phyloP scores from a whole-genome alignment of 192 early-diverging fungal genomes.

The Coemansia sp. region DNA sequence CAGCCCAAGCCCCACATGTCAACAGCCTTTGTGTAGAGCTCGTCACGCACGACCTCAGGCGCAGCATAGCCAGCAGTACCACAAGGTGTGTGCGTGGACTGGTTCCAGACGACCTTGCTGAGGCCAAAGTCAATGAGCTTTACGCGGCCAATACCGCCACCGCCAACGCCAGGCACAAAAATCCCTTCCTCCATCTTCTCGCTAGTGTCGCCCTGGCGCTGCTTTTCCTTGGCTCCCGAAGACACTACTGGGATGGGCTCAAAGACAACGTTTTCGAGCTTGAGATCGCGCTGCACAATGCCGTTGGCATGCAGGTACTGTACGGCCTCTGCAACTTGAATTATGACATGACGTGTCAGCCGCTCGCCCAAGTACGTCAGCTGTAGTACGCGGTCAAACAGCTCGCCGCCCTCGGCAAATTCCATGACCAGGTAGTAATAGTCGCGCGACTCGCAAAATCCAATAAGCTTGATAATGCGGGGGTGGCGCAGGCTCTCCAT shows the following conservation, averaged over 20 bases:
- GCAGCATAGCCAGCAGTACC: constrained; percentile 94
- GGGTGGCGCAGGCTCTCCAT: constrained; percentile 78
- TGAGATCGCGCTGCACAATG: constrained; percentile 91
- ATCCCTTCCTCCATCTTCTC: constrained; percentile 75
- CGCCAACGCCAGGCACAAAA: constrained; percentile 73
- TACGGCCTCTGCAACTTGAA: constrained; percentile 84
- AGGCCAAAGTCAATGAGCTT: constrained; percentile 92
- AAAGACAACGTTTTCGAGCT: constrained; percentile 90
- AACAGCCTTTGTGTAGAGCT: constrained; percentile 78
- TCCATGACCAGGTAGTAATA: constrained; percentile 82
- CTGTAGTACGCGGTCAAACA: constrained; percentile 85
- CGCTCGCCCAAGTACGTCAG: constrained; percentile 82
- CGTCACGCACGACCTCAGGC: constrained; percentile 85
- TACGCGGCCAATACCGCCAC: constrained; percentile 80
- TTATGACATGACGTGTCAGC: constrained; percentile 77
- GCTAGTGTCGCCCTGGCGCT: constrained; percentile 60
- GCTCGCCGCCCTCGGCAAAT: constrained; percentile 84
- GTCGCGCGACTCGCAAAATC: constrained; percentile 76
- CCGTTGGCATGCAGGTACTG: constrained; percentile 84
- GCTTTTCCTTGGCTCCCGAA: constrained; percentile 48
- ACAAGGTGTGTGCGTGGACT: constrained; percentile 85
- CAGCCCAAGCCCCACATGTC: constrained; percentile 90
- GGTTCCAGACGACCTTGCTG: constrained; percentile 83
- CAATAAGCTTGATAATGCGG: constrained; percentile 75
- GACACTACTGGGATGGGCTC: constrained; percentile 69